Evolutionary conservation across 2,329 filamentous ascomycete species (phyloP).

Genomic region (Colletotrichum sp.): DNA sequence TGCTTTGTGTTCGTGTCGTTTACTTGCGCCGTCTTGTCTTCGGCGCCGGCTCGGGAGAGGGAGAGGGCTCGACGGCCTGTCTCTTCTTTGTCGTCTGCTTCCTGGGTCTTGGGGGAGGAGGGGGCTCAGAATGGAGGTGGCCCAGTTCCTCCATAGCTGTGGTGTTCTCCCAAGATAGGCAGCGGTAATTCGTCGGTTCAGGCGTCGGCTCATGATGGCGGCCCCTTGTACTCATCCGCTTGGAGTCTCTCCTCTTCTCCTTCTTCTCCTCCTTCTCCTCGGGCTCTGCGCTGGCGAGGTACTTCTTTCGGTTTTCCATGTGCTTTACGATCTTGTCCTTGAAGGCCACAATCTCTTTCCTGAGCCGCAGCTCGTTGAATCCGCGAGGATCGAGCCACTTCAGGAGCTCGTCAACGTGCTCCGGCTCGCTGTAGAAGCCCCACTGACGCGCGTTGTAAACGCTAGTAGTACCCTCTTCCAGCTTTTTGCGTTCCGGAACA

Average conservation of each 20-base stretch:
- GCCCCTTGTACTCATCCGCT: constrained; percentile 50
- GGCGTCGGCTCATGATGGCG: constrained; percentile 51
- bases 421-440: constrained; percentile 87
- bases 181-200: constrained; percentile 52
- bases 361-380: constrained; percentile 82
- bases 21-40: constrained; percentile 27
- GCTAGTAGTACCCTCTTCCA: constrained; percentile 83
- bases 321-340: constrained; percentile 77
- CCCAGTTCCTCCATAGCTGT: constrained; percentile 63
- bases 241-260: constrained; percentile 23
- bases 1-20: not conserved
- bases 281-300: constrained; percentile 61
- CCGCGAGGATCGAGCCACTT: constrained; percentile 90
- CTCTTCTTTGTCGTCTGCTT: constrained; percentile 57
- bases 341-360: constrained; percentile 83
- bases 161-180: constrained; percentile 60
- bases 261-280: constrained; percentile 38
- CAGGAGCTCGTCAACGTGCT: constrained; percentile 78
- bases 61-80: constrained; percentile 37
- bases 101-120: constrained; percentile 53
- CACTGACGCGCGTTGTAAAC: constrained; percentile 81
- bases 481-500: constrained; percentile 81
- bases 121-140: constrained; percentile 61
- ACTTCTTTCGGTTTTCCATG: constrained; percentile 81
- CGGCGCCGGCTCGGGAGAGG: constrained; percentile 25